phyloP scores from a whole-genome alignment of 495 filamentous ascomycete species.

The Annulohypoxylon maeteangense region DNA sequence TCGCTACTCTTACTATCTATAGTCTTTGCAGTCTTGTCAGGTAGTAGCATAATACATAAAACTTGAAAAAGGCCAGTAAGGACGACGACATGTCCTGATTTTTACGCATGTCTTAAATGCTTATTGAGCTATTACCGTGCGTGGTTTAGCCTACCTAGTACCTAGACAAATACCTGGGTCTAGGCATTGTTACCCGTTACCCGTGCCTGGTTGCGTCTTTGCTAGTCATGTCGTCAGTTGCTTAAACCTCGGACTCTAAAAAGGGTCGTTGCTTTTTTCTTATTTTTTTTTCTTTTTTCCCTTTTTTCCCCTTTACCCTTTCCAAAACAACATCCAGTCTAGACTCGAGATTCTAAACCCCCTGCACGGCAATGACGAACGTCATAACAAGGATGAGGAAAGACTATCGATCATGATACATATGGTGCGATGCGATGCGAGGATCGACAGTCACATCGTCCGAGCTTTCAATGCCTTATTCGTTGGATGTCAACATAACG shows the following conservation, averaged over 20 bases:
- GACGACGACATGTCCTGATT: constrained; percentile 3
- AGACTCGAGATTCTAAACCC: constrained; percentile 8
- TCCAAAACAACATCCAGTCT: constrained; percentile 18
- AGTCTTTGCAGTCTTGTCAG: neutral
- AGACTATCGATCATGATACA: constrained; percentile 45
- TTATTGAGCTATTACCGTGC: neutral
- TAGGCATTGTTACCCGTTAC: neutral
- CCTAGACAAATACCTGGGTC: neutral
- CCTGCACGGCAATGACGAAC: constrained; percentile 43
- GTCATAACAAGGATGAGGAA: constrained; percentile 35
- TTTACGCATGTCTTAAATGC: constrained; percentile 6
- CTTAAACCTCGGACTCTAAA: neutral
- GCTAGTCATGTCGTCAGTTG: neutral
- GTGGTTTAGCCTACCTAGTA: neutral
- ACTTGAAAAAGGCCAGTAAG: constrained; percentile 11
- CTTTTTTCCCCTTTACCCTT: no score
- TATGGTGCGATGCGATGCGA: constrained; percentile 43
- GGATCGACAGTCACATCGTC: constrained; percentile 47
- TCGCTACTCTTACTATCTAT: no score
- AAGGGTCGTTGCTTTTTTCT: neutral
- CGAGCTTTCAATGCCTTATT: constrained; percentile 44
- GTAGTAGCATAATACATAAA: constrained; percentile 4
- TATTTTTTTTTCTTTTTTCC: no score
- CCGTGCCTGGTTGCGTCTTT: neutral
- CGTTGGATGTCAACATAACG: constrained; percentile 39